Evolutionary conservation across 306 rosid species (phyloP), one percentile per base, ranked within the genome.

Genomic region (Cucurbita argyrosperma): DNA sequence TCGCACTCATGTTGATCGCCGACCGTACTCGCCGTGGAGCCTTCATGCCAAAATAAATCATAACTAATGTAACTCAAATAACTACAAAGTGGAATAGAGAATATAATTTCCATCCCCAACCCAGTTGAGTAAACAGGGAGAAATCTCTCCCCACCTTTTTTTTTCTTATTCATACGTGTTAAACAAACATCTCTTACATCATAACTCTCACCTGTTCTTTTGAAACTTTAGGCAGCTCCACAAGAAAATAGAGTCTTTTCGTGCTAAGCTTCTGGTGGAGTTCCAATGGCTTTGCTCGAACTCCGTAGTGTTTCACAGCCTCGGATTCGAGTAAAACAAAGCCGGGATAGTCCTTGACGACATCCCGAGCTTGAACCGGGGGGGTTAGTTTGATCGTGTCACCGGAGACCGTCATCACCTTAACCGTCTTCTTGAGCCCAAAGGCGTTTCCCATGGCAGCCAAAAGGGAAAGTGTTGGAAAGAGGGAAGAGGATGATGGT

Each of bases 1-100:
- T 95, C 5, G 99, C 99, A 13, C 89, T 81, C 97, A 95, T 87
- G 80, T 84, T 82, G 18, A 95, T 95, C 18, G 89, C 96, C 0
- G 99, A 95, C 75, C 84, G 85, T 43, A 87, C 96, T 74, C 97
- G 84, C 16, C 97, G 85, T 0, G 96, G 81, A 10, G 69, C 72
- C 35, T 9, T 30, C 35, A 6, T 30, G n/a, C 30, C 35, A 13
- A 13, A 30, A 0, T 30, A 12, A 43, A 43, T 8, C 5, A 4
- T 30, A 8, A 8, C 2, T 43, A 8, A 43, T 50, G 14, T 14
- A 50, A 13, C n/a, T 26, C 26, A 26, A 1, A 26, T 26, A 26
- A 26, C 26, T 26, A 26, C 26, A 1, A 0, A 26, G 26, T 30
- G 4, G 4, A 0, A 30, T 30, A 30, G 35, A 30, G 35, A 30